A percentile compares a stretch with the other conserved stretches of the same genome.
These are phyloP conservation scores for Metschnikowia dekortorum DNA, from an alignment of 805 yeast species.

Conservation along the genomic window DNA sequence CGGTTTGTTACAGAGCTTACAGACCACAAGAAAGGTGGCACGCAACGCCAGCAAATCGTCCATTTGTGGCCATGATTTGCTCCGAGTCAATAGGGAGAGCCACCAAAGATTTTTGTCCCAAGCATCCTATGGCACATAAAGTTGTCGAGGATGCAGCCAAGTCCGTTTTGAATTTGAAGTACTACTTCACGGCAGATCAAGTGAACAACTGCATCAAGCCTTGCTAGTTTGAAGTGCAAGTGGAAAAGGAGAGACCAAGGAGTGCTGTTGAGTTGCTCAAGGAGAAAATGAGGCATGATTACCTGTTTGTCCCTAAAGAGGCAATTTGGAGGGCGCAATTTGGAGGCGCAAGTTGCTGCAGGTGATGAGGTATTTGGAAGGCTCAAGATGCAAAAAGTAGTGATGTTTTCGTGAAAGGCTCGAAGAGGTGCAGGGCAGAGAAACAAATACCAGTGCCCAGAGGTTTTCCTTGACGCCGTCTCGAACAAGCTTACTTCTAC, in stretches of 20 bases:
- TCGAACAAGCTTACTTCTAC: slow-evolving; percentile 89
- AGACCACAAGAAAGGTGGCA: too few relatives aligned
- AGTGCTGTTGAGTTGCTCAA: slow-evolving; percentile 68
- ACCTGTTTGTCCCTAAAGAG: slow-evolving; percentile 56
- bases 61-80: too few relatives aligned
- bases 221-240: slow-evolving; percentile 92
- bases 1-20: too few relatives aligned
- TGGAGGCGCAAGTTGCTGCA: slow-evolving; percentile 55
- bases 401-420: slow-evolving; percentile 53
- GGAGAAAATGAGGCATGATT: slow-evolving; percentile 79
- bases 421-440: slow-evolving; percentile 74
- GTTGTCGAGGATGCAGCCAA: slow-evolving; percentile 83
- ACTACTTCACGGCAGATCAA: slow-evolving; percentile 92
- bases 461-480: slow-evolving; percentile 86
- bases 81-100: too few relatives aligned
- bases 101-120: slow-evolving; percentile 14
- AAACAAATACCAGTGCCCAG: slow-evolving; percentile 92
- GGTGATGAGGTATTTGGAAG: slow-evolving; percentile 70
- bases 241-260: slow-evolving; percentile 89
- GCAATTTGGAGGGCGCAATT: slow-evolving; percentile 66
- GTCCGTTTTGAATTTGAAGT: slow-evolving; percentile 71
- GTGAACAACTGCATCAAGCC: slow-evolving; percentile 98
- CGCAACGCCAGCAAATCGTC: too few relatives aligned
- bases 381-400: slow-evolving; percentile 32
- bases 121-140: slow-evolving; percentile 78